These are phyloP conservation scores for Naegleria gruberi DNA, from an alignment of 208 protist species.

Conservation along the genomic window DNA sequence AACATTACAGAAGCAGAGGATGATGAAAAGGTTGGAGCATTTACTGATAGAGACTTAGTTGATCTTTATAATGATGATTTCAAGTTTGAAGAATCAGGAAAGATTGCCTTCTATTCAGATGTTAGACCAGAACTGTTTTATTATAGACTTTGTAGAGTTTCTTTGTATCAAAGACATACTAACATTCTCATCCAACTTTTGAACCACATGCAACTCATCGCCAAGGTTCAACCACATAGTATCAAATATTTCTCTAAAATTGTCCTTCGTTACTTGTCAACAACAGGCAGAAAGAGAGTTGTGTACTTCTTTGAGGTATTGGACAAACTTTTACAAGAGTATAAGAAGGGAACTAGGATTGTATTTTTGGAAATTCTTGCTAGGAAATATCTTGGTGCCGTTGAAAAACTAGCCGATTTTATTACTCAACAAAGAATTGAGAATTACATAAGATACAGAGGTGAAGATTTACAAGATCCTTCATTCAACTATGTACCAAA, in stretches of 20 bases:
- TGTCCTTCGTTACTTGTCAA: neutral
- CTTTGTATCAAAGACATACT: neutral
- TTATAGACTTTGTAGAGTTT: neutral
- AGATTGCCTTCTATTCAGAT: neutral
- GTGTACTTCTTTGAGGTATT: neutral
- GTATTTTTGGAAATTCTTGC: neutral
- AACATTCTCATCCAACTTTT: neutral
- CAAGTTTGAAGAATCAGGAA: neutral
- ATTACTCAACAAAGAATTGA: neutral
- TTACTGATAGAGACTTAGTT: neutral
- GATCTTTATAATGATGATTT: neutral
- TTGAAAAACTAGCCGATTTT: neutral
- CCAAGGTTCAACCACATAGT: neutral
- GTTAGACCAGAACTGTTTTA: neutral
- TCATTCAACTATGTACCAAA: neutral
- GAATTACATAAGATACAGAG: neutral
- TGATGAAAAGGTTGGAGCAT: neutral
- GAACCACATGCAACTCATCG: neutral
- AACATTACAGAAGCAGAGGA: neutral
- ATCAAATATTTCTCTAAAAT: neutral
- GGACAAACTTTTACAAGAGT: neutral
- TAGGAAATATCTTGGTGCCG: neutral
- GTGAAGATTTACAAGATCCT: neutral
- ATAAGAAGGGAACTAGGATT: neutral
- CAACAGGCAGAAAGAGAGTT: neutral